Conservation (phyloP, 2,329 filamentous ascomycete genomes). For the Claviceps monticola region DNA sequence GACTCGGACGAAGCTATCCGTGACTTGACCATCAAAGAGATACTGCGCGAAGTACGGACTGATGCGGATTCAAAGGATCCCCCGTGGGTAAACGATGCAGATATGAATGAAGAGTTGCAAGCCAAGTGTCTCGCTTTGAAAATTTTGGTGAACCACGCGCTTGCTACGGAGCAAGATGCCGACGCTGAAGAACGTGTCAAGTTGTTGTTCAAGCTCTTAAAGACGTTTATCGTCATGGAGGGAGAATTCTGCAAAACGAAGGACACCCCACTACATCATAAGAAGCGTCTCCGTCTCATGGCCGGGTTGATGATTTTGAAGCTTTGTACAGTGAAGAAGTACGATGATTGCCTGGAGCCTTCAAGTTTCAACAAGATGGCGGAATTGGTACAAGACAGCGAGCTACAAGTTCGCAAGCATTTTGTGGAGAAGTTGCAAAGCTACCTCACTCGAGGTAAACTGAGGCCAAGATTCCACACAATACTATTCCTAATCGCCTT, state of each 20-base stretch:
- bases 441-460: slow-evolving; percentile 60
- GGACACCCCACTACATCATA: slow-evolving; percentile 65
- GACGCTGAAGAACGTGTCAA: slow-evolving; percentile 45
- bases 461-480: slow-evolving; percentile 70
- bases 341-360: slow-evolving; percentile 62
- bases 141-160: slow-evolving; percentile 73
- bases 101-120: slow-evolving; percentile 65
- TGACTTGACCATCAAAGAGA: slow-evolving; percentile 60
- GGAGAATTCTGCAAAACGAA: slow-evolving; percentile 69
- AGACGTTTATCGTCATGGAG: slow-evolving; percentile 57
- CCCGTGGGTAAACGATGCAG: slow-evolving; percentile 53
- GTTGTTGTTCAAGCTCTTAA: slow-evolving; percentile 66
- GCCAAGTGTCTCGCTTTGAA: slow-evolving; percentile 76
- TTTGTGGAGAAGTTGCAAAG: slow-evolving; percentile 85
- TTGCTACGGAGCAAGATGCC: slow-evolving; percentile 40
- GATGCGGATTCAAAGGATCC: slow-evolving; percentile 42
- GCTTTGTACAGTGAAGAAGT: slow-evolving; percentile 60
- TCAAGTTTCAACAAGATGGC: slow-evolving; percentile 70
- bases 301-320: slow-evolving; percentile 76
- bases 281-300: slow-evolving; percentile 64
- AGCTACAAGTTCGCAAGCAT: slow-evolving; percentile 57
- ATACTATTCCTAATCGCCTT: slow-evolving; percentile 85
- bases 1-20: slow-evolving; percentile 66
- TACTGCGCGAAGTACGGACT: slow-evolving; percentile 57
- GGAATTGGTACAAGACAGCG: slow-evolving; percentile 64